Evolutionary conservation across 306 rosid species (phyloP), one percentile per base, ranked within the genome.

Genomic region (Gastrolobium villosum): DNA sequence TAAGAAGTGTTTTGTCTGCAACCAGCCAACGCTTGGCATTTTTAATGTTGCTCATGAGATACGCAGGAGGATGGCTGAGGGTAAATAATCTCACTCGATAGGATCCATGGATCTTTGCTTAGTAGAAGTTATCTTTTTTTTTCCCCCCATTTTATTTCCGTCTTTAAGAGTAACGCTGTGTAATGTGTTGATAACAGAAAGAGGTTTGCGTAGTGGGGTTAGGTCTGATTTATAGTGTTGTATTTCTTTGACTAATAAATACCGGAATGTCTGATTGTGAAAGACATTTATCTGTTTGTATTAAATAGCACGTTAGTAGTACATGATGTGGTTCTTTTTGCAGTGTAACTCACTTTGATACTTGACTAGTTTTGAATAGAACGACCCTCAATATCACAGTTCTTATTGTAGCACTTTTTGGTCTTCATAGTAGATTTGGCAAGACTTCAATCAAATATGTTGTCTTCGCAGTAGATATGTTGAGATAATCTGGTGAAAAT

Each of bases 1-100:
- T 81, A 93, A 91, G 89, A 93, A 89, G 74, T 93, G 95, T 83
- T 89, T 87, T 67, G 93, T 91, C 59, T 93, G 95, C 91, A 85
- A 93, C 85, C 81, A 87, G 78, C 97, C 96, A 36, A 91, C 90
- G 0, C 90, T 84, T 10, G 96, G 96, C 46, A 89, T 86, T 73
- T 92, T 90, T 75, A 87, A 92, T 70, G 78, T 93, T 39, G 94
- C 94, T 64, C 94, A 86, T 3, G 93, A 86, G 86, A 86, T 87
- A 76, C 81, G 87, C 74, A 91, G 81, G 82, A 89, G 36, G 84
- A 83, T 84, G 77, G 80, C 85, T 5, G 90, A 88, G 72, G 81
- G 90, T 53, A 83, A 89, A 83, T 86, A 66, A 70, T 26, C 28
- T 79, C 28, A 3, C 49, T 55, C 45, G 6, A 26, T 49, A 9